Percentiles rank a stretch among this genome's conserved stretches.
Conservation (phyloP, 805 yeast species). For the Ogataea parapolymorpha region DNA sequence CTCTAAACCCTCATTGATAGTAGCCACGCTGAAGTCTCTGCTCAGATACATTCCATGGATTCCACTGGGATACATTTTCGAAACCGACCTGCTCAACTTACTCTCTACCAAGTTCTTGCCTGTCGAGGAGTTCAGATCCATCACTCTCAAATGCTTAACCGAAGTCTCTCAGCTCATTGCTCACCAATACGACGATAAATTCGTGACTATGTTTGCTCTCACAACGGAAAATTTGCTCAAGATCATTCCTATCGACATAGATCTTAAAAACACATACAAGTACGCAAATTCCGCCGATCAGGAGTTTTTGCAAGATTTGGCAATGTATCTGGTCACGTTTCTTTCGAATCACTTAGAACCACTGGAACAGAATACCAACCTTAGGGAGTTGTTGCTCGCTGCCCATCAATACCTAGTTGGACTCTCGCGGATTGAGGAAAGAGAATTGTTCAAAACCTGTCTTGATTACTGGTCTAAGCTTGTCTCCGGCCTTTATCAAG, state of each 20-base stretch:
- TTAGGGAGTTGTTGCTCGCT: slow-evolving; percentile 58
- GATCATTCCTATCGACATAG: slow-evolving; percentile 70
- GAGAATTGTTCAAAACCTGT: slow-evolving; percentile 93
- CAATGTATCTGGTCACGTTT: slow-evolving; percentile 87
- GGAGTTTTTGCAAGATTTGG: slow-evolving; percentile 91
- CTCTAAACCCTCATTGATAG: slow-evolving; percentile 74
- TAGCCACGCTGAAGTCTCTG: slow-evolving; percentile 79
- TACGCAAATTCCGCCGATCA: slow-evolving; percentile 81
- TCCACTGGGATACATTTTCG: slow-evolving; percentile 85
- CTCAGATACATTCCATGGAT: slow-evolving; percentile 92
- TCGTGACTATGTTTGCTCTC: slow-evolving; percentile 65
- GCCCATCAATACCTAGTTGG: slow-evolving; percentile 81
- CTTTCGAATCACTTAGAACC: slow-evolving; percentile 67
- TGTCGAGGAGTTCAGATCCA: slow-evolving; percentile 75
- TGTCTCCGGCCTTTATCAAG: slow-evolving; percentile 78
- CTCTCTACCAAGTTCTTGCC: slow-evolving; percentile 73
- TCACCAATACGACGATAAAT: slow-evolving; percentile 52
- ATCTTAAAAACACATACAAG: slow-evolving; percentile 68
- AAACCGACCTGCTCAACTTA: slow-evolving; percentile 72
- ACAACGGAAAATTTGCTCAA: slow-evolving; percentile 66
- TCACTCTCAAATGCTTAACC: slow-evolving; percentile 87
- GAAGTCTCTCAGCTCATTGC: slow-evolving; percentile 76
- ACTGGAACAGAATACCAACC: slow-evolving; percentile 51
- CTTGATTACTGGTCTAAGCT: slow-evolving; percentile 91
- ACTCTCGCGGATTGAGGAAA: slow-evolving; percentile 86